These are phyloP conservation scores for Brasenia schreberi DNA, from an alignment of 164 flowering plant species.

Conservation along the genomic window DNA sequence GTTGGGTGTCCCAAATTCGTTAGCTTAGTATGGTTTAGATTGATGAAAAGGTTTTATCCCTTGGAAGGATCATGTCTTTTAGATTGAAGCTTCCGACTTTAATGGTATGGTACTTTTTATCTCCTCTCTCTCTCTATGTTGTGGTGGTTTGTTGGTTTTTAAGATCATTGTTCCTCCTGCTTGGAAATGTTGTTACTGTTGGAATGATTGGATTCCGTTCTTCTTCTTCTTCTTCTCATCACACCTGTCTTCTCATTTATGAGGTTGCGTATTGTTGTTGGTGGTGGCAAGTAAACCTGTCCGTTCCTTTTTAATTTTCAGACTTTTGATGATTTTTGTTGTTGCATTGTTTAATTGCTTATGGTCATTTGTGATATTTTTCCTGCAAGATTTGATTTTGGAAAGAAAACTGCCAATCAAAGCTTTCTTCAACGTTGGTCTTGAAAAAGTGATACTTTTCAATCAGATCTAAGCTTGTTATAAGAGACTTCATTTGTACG, in stretches of 20 bases:
- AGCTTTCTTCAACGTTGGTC: too few relatives aligned
- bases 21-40: not conserved
- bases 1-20: not conserved
- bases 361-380: not conserved
- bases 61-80: not conserved
- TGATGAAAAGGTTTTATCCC: not conserved
- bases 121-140: not conserved
- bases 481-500: not conserved
- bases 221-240: too few relatives aligned
- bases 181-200: not conserved
- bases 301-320: not conserved
- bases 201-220: not conserved
- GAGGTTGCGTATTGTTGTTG: not conserved
- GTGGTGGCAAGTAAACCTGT: too few relatives aligned
- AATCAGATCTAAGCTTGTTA: not conserved
- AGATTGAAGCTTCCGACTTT: not conserved
- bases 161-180: not conserved
- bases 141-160: not conserved
- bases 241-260: not conserved
- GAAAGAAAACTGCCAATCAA: too few relatives aligned
- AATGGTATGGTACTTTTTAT: not conserved
- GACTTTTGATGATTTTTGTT: not conserved
- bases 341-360: not conserved
- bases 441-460: not conserved
- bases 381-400: too few relatives aligned